A percentile compares a stretch with the other conserved stretches of the same genome.
Evolutionary conservation across 768 basidiomycete species (phyloP).

Genomic region (Pisolithus marmoratus): DNA sequence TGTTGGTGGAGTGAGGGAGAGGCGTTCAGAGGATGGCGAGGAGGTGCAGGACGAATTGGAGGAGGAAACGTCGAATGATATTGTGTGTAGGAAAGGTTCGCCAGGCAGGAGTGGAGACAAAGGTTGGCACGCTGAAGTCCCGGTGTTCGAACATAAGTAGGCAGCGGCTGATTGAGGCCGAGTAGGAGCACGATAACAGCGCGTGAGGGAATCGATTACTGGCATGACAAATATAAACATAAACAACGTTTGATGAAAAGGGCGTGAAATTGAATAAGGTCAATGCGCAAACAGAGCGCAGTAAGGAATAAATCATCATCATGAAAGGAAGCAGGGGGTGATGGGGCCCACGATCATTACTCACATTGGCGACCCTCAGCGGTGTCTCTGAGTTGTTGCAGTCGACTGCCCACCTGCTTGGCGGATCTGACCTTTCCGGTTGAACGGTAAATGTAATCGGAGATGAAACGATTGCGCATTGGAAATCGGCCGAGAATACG

Average conservation of each 20-base stretch:
- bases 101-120: background rate
- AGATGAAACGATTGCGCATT: constrained; percentile 75
- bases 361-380: constrained; percentile 65
- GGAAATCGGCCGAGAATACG: constrained; percentile 71
- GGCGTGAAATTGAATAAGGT: background rate
- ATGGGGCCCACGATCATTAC: constrained; percentile 19
- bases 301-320: background rate
- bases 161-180: constrained; percentile 17
- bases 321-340: background rate
- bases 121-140: constrained; percentile 11
- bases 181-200: constrained; percentile 24
- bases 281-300: constrained; percentile 22
- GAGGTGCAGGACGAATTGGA: constrained; percentile 15
- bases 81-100: constrained; percentile 9
- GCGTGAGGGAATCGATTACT: constrained; percentile 31
- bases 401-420: constrained; percentile 76
- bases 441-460: constrained; percentile 64
- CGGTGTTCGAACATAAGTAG: constrained; percentile 9
- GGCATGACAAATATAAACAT: constrained; percentile 25
- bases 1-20: constrained; percentile 10
- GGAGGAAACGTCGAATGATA: constrained; percentile 16
- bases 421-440: constrained; percentile 69
- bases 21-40: constrained; percentile 10
- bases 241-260: constrained; percentile 22
- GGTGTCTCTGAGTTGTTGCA: constrained; percentile 74